Base-by-base conservation (phyloP, 768 basidiomycete species). In the Jaapia argillacea region DNA sequence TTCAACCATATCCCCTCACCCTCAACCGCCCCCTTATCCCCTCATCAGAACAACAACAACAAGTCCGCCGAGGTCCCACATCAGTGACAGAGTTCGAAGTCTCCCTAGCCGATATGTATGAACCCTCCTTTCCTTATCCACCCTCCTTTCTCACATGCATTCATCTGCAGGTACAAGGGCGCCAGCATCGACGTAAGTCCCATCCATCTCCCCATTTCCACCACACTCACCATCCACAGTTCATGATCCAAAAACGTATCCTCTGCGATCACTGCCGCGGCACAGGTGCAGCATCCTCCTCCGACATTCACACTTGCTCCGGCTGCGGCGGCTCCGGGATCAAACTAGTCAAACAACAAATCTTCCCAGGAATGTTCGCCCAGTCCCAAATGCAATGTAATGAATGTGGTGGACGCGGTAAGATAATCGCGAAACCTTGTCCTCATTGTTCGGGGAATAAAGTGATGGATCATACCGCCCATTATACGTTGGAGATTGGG, bases 221-320 rank as follows among this genome's bases (percentile, higher is more conserved):
- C 5, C 10, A n/a, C 28, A n/a, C 37, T 37, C 24, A 10, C 26
- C 41, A 2, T 46, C 10, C 12, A 5, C 51, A 98, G 91, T 94
- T 99, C 63, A 84, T 86, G 68, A 73, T 97, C 58, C 85, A 81
- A 60, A 93, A 94, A 58, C 79, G 81, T 42, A 78, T 94, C 26
- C 80, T 99, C 14, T 99, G 96, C 56, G 92, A 97, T 61, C 88
- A 96, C 58, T 99, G 96, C 65, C 82, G 92, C 56, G 96, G 96
- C 20, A 80, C 89, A 0, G 96, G 96, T 20, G 96, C 96, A 0
- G 85, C 90, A 1, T 86, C 89, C 0, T 87, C 90, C 46, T 62
- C 74, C 5, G 88, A 96, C 56, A 86, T 96, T 39, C 86, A 90
- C 54, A 73, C 76, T n/a, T 99, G 96, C 58, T 59, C 75, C 3